phyloP scores from a whole-genome alignment of 139 green algal genomes.

The Chlorella sorokiniana region DNA sequence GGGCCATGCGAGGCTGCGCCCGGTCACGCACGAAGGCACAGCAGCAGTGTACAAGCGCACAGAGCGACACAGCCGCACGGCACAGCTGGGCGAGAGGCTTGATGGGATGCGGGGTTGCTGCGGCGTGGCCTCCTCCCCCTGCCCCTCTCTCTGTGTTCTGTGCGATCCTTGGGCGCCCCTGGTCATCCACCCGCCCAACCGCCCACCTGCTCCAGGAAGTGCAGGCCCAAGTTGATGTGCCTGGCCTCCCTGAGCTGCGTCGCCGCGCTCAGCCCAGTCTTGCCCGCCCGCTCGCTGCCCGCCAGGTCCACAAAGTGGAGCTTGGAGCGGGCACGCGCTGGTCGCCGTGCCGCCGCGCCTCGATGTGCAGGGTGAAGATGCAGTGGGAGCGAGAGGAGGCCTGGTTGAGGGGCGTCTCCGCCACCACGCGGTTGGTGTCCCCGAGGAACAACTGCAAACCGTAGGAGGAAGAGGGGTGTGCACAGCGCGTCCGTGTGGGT shows the following conservation, averaged over 20 bases:
- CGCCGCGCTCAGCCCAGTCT: constrained; percentile 82
- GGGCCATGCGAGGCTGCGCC: not conserved
- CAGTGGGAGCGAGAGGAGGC: constrained; percentile 88
- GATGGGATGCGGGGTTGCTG: no score
- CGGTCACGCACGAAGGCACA: no score
- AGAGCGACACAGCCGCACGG: no score
- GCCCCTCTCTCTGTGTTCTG: no score
- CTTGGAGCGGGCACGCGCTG: constrained; percentile 82
- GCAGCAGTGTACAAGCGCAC: no score
- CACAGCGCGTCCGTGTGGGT: no score
- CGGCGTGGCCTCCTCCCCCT: no score
- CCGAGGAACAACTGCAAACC: constrained; percentile 61
- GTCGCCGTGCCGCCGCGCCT: constrained; percentile 89
- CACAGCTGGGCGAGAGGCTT: no score
- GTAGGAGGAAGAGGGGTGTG: constrained; percentile 42
- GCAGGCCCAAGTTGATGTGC: constrained; percentile 97
- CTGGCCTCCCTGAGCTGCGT: constrained; percentile 91
- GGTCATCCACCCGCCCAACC: no score
- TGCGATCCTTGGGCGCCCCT: no score
- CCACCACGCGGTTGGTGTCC: constrained; percentile 43
- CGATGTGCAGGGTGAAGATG: constrained; percentile 89
- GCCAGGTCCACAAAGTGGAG: constrained; percentile 94
- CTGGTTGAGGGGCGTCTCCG: constrained; percentile 76
- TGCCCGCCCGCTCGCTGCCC: constrained; percentile 94
- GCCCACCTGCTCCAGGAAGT: constrained; percentile 82